phyloP scores from a whole-genome alignment of 2,329 filamentous ascomycete genomes.

The Epichloe scottii region DNA sequence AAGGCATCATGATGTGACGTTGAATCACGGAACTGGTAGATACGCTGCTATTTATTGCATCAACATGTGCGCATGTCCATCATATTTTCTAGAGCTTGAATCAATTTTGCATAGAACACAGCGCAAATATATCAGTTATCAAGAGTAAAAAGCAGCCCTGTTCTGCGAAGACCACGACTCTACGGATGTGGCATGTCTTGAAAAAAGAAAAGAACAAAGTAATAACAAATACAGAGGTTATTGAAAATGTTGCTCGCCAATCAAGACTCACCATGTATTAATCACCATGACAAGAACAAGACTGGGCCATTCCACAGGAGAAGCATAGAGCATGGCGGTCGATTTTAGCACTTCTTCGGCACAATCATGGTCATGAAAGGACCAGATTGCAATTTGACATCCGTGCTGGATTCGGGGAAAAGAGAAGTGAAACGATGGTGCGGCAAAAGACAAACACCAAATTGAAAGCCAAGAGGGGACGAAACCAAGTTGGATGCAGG shows the following conservation, averaged over 20 bases:
- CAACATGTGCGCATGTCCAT: background rate
- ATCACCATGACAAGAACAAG: background rate
- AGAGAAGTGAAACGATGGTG: background rate
- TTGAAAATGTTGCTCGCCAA: slow-evolving; percentile 17
- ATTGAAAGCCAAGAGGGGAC: too few relatives aligned
- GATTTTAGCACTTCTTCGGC: slow-evolving; percentile 98
- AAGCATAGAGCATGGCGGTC: slow-evolving; percentile 24
- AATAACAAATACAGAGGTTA: background rate
- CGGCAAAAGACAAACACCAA: too few relatives aligned
- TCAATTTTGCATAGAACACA: background rate
- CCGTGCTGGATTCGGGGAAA: slow-evolving; percentile 52
- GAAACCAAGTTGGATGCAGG: too few relatives aligned
- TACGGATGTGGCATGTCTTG: background rate
- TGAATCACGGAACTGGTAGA: background rate
- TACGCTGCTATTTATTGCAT: background rate
- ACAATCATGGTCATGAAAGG: slow-evolving; percentile 78
- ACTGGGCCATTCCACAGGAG: slow-evolving; percentile 10
- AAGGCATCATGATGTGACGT: too few relatives aligned
- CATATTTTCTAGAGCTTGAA: background rate
- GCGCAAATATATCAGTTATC: background rate
- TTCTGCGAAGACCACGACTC: background rate
- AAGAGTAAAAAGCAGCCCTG: background rate
- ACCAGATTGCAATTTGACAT: slow-evolving; percentile 99
- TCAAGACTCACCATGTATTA: slow-evolving; percentile 2
- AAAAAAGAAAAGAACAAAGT: background rate